These are phyloP conservation scores for Lobosporangium transversale DNA, from an alignment of 192 early-diverging fungal species.

Conservation along the genomic window DNA sequence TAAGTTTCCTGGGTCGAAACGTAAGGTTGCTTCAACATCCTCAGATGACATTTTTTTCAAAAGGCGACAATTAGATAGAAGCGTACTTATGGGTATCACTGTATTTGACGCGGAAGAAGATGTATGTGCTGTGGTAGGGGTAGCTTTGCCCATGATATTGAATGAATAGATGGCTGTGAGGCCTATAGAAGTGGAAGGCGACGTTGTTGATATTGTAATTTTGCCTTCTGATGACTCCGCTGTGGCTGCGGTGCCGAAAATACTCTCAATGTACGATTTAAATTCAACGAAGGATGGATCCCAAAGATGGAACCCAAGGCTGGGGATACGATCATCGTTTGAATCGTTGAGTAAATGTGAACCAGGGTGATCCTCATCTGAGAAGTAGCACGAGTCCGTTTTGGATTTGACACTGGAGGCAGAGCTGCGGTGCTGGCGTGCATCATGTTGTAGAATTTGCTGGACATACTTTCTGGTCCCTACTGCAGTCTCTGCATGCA, in stretches of 20 bases:
- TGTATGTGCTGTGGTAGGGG: not conserved
- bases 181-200: conserved; percentile 14
- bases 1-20: conserved; percentile 46
- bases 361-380: conserved; percentile 47
- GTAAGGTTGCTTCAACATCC: conserved; percentile 50
- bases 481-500: conserved; percentile 15
- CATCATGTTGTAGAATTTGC: conserved; percentile 41
- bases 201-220: conserved; percentile 2
- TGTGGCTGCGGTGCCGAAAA: conserved; percentile 10
- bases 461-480: conserved; percentile 40
- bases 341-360: conserved; percentile 41
- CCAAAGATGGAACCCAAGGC: conserved; percentile 46
- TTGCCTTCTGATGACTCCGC: not conserved
- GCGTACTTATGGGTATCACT: conserved; percentile 32
- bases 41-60: conserved; percentile 51
- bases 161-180: conserved; percentile 42
- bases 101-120: conserved; percentile 19
- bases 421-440: conserved; percentile 42
- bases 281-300: conserved; percentile 48
- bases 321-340: conserved; percentile 46
- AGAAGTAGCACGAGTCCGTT: conserved; percentile 51
- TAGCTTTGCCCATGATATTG: conserved; percentile 31
- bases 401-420: conserved; percentile 44
- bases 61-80: conserved; percentile 42
- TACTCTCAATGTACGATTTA: conserved; percentile 38